Conservation (phyloP, 2,329 filamentous ascomycete genomes). For the Pseudocercospora vitis region DNA sequence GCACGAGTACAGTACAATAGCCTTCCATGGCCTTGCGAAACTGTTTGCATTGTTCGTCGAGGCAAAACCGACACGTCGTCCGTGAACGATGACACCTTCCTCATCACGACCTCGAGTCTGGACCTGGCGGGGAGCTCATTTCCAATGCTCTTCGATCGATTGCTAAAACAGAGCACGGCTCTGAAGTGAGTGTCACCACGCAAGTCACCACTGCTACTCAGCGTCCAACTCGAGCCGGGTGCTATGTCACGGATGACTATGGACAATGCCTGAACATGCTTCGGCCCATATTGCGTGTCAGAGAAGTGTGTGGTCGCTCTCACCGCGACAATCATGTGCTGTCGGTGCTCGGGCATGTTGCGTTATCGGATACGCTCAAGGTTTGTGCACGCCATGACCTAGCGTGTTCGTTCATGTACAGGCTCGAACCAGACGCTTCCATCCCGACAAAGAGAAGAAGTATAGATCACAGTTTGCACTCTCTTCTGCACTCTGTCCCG, state of each 20-base stretch:
- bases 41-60: not conserved
- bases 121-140: not conserved
- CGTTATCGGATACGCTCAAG: constrained; percentile 4
- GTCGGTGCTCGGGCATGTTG: no score
- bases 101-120: not conserved
- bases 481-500: not conserved
- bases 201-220: not conserved
- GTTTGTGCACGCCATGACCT: constrained; percentile 7
- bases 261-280: not conserved
- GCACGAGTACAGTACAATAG: not conserved
- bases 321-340: no score
- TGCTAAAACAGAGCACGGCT: not conserved
- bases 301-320: no score
- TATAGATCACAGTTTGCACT: not conserved
- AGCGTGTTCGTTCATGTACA: not conserved
- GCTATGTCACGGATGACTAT: no score
- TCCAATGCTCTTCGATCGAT: not conserved
- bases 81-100: not conserved
- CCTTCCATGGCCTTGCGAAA: not conserved
- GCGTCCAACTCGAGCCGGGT: not conserved
- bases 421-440: not conserved
- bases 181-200: not conserved
- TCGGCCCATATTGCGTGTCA: no score
- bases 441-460: not conserved
- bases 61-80: not conserved